phyloP scores from a whole-genome alignment of 1,284 basidiomycete genomes.

The Cryptococcus sp. region DNA sequence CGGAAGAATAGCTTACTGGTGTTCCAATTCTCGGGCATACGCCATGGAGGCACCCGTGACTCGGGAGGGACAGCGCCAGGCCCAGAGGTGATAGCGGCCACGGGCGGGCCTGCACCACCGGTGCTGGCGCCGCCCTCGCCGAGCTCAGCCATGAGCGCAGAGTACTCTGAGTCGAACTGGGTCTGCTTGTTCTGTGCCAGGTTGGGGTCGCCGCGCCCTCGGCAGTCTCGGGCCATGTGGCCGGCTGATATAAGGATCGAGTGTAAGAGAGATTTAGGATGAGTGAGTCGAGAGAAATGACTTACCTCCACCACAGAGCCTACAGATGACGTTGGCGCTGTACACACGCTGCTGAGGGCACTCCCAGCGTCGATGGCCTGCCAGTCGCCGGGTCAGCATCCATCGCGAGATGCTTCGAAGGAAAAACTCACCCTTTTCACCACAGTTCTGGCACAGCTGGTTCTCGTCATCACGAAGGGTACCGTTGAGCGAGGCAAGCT shows the following conservation, averaged over 20 bases:
- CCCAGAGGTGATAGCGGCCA: slow-evolving; percentile 33
- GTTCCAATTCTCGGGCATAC: slow-evolving; percentile 53
- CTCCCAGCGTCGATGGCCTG: slow-evolving; percentile 85
- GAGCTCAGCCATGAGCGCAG: slow-evolving; percentile 94
- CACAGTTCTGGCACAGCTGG: slow-evolving; percentile 98
- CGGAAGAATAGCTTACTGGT: slow-evolving; percentile 27
- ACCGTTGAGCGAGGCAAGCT: slow-evolving; percentile 95
- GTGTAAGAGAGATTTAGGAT: not conserved
- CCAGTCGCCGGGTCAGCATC: not conserved
- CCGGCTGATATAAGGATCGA: slow-evolving; percentile 53
- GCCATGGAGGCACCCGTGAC: slow-evolving; percentile 52
- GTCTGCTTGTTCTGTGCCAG: slow-evolving; percentile 50
- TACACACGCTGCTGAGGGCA: slow-evolving; percentile 95
- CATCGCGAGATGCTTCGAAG: slow-evolving; percentile 11
- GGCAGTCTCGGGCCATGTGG: slow-evolving; percentile 96
- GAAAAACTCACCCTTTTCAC: slow-evolving; percentile 56
- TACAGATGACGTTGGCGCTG: slow-evolving; percentile 96
- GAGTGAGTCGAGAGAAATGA: not conserved
- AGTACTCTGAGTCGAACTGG: slow-evolving; percentile 92
- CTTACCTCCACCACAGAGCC: slow-evolving; percentile 76
- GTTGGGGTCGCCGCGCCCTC: slow-evolving; percentile 55
- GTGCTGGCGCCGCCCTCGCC: slow-evolving; percentile 66
- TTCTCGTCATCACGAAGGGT: slow-evolving; percentile 99
- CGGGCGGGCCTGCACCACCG: slow-evolving; percentile 35
- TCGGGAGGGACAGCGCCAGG: slow-evolving; percentile 24